Base-by-base conservation (phyloP, 768 basidiomycete genomes). In the Gelatoporia subvermispora region DNA sequence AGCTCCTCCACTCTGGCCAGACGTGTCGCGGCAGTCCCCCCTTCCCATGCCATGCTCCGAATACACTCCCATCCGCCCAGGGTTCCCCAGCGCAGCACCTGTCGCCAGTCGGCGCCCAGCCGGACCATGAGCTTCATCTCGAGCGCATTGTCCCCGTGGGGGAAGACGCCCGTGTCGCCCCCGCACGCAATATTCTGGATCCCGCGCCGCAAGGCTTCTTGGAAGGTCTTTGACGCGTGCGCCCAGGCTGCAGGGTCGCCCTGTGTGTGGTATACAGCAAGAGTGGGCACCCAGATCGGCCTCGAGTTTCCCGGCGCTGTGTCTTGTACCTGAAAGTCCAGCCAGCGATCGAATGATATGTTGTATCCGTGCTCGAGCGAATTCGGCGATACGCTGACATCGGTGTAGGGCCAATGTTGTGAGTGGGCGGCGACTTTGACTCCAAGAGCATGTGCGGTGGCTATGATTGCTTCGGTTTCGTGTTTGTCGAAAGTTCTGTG, bases 111-210 rank as follows among this genome's bases (percentile, higher is more conserved):
- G 18, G 77, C 80, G 1, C 82, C 82, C 1, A 81, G 66, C 22
- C 62, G 57, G 13, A 75, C 73, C 84, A 84, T 84, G 24, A 83
- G 60, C 55, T 73, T 66, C 71, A 85, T 67, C 69, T 85, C 83
- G 36, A 77, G 62, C 22, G 77, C 72, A 56, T 85, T 85, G 52
- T 72, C 65, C 1, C 81, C 82, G 57, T 83, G 83, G 16, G 74
- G 55, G 60, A 84, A 85, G 2, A 75, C 73, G 8, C 82, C 83
- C 2, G 82, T 85, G 61, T 85, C 81, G 1, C 82, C 81, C 7
- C 82, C 82, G 57, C 77, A 78, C 7, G 79, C 79, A 44, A 85
- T 71, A 45, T 72, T 70, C 9, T 75, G 70, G 53, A 74, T 65
- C 0, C 69, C 72, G 3, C 62, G 56, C 37, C 64, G 63, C 5